Evolutionary conservation across 73 alveolate genomes (phyloP).

Genomic region (Breviolum minutum): DNA sequence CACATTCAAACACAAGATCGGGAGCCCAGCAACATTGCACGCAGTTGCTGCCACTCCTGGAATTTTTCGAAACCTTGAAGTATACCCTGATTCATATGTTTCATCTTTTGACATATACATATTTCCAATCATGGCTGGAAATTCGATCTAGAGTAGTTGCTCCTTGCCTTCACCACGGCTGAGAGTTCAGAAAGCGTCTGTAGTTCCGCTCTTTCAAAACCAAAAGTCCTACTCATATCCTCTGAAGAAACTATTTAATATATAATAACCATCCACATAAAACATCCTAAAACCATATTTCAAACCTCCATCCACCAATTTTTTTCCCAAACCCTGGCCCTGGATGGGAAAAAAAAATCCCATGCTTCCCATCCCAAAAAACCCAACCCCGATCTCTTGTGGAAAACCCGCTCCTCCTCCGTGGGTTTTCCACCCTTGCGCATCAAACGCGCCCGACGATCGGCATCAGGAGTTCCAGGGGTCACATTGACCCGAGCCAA

Average conservation of each 20-base stretch:
- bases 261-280: no score
- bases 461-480: slow-evolving; percentile 55
- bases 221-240: no score
- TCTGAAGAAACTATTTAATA: no score
- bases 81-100: no score
- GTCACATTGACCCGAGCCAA: slow-evolving; percentile 58
- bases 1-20: neutral
- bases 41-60: slow-evolving; percentile 31
- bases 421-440: slow-evolving; percentile 66
- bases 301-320: no score
- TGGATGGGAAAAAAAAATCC: neutral
- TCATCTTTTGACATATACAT: no score
- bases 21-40: slow-evolving; percentile 15
- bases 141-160: no score
- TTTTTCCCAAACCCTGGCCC: neutral
- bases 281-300: neutral
- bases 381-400: neutral
- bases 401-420: slow-evolving; percentile 50
- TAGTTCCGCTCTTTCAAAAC: no score
- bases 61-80: no score
- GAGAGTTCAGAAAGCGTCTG: no score
- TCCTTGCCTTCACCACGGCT: no score
- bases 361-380: neutral
- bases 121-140: no score
- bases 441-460: slow-evolving; percentile 63